These are phyloP conservation scores for Rauvolfia tetraphylla DNA, from an alignment of 257 asterid genomes.

Conservation along the genomic window DNA sequence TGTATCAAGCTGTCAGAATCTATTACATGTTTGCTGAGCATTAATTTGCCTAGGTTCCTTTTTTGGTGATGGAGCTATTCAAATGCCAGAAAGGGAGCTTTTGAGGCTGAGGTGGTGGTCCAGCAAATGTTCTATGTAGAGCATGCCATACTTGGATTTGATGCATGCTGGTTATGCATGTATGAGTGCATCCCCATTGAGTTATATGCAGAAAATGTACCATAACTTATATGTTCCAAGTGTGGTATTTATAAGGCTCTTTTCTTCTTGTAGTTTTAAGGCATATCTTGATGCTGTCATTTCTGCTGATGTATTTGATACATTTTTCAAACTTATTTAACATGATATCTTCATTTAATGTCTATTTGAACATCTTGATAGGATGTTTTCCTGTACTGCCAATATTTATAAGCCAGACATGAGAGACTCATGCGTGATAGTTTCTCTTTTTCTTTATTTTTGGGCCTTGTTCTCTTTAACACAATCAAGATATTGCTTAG, in stretches of 20 bases:
- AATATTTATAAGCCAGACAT: not conserved
- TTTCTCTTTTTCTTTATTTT: not conserved
- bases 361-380: not conserved
- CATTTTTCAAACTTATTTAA: not conserved
- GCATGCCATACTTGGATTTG: not conserved
- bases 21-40: not conserved
- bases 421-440: not conserved
- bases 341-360: not conserved
- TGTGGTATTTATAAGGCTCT: not conserved
- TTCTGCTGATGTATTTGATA: not conserved
- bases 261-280: not conserved
- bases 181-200: not conserved
- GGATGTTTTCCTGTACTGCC: not conserved
- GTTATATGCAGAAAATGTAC: not conserved
- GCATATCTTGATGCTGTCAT: not conserved
- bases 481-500: constrained; percentile 77
- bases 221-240: too few species aligned
- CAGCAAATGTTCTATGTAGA: not conserved
- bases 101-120: not conserved
- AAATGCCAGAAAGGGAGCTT: not conserved
- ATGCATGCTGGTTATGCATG: not conserved
- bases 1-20: not conserved
- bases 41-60: not conserved
- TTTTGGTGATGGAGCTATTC: not conserved
- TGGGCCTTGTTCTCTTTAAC: constrained; percentile 29